Evolutionary conservation across 352 stramenopile species (phyloP).

Genomic region (Globisporangium okanoganense): DNA sequence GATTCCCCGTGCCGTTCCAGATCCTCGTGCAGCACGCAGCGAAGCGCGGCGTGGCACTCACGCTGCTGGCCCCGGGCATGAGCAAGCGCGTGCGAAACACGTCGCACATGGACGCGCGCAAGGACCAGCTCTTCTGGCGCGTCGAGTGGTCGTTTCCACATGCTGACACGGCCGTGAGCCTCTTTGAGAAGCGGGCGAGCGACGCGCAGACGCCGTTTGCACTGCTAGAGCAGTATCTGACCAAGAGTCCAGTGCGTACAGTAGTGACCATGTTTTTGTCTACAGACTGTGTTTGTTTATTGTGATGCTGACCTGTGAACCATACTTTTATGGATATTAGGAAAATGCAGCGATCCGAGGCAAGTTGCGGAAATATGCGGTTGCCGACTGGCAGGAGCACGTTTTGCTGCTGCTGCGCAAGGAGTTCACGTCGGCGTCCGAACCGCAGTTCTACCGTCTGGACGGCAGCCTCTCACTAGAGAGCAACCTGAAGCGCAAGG

Average conservation of each 20-base stretch:
- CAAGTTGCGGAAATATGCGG: conserved; percentile 70
- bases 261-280: not conserved
- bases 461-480: conserved; percentile 57
- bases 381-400: conserved; percentile 46
- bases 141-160: conserved; percentile 75
- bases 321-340: conserved; percentile 16
- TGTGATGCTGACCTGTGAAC: not conserved
- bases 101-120: conserved; percentile 70
- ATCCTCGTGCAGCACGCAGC: conserved; percentile 61
- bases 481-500: conserved; percentile 75
- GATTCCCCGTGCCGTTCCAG: conserved; percentile 69
- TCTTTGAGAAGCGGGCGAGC: conserved; percentile 45
- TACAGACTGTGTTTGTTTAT: not conserved
- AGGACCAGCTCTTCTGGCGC: conserved; percentile 60
- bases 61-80: conserved; percentile 75
- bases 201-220: conserved; percentile 54
- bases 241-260: conserved; percentile 50
- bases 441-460: conserved; percentile 71
- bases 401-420: conserved; percentile 67
- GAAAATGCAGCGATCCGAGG: conserved; percentile 63
- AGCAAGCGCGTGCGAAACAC: conserved; percentile 74
- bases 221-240: conserved; percentile 60
- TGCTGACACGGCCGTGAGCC: conserved; percentile 37
- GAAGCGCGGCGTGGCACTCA: conserved; percentile 66
- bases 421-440: conserved; percentile 66